Evolutionary conservation across 129 eudicot species (phyloP), one percentile per base, ranked within the genome.

Genomic region (Heracleum sosnowskyi): DNA sequence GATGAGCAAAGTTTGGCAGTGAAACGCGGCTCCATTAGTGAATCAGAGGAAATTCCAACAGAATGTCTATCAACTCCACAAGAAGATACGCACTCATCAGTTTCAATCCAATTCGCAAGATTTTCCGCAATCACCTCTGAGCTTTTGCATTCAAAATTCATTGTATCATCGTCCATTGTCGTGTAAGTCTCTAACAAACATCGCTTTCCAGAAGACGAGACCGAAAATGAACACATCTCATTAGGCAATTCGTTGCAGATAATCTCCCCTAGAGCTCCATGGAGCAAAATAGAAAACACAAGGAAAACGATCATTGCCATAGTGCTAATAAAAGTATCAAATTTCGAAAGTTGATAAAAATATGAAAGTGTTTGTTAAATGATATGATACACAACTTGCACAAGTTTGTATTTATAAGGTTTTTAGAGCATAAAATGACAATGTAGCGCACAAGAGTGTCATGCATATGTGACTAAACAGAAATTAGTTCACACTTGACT

Each of bases 31-130:
- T 88, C 92, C 20, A 88, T 64, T 13, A 90, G 87, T 44, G 84
- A 77, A 49, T 90, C 96, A 1, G 96, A 88, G 4, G 96, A 86
- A 69, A 90, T 90, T 9, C 96, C 96, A 36, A 85, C 79, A 10
- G 89, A 80, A 47, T 72, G 79, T 60, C 96, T 80, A 40, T 83
- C 83, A 46, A 90, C 79, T 44, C 97, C 93, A 41, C 97, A 91
- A 2, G 91, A 87, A 2, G 47, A 76, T 7, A 73, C 62, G 66
- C 97, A 89, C 24, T 81, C 83, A 3, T 91, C 87, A 33, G 82
- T 84, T 81, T 87, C 90, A 36, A 87, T 81, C 74, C 76, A 42
- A 29, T 84, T 85, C 3, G 72, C 74, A 60, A 86, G 81, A 40
- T 69, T 75, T 45, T 75, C 69, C 60, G 72, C 87, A 3, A 81